Percentiles rank a stretch among this genome's conserved stretches.
Evolutionary conservation across 441 rosid species (phyloP).

Genomic region (Hypseocharis bilobata): DNA sequence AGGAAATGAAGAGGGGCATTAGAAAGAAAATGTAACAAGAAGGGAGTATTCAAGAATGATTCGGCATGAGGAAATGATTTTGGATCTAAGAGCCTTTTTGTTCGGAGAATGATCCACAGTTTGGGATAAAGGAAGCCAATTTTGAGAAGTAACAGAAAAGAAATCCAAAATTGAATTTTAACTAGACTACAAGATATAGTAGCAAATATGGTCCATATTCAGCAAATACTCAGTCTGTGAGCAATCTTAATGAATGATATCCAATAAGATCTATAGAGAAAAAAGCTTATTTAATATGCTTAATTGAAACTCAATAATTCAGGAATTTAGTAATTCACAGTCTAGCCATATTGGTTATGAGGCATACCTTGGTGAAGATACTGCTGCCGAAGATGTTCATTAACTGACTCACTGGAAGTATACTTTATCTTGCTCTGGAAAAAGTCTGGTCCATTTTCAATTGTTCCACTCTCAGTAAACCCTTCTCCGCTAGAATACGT

Average conservation of each 20-base stretch:
- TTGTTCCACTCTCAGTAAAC: slow-evolving; percentile 20
- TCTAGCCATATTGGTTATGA: not conserved
- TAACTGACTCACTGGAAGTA: slow-evolving; percentile 15
- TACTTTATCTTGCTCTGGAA: slow-evolving; percentile 9
- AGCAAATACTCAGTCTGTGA: too few species aligned
- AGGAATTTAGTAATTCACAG: not conserved
- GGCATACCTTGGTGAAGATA: slow-evolving; percentile 18
- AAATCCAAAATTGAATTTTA: too few species aligned
- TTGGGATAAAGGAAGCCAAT: too few species aligned
- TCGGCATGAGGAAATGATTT: not conserved
- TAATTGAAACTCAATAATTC: not conserved
- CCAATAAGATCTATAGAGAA: not conserved
- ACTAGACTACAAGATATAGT: too few species aligned
- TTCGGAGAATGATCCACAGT: not conserved
- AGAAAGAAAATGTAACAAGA: not conserved
- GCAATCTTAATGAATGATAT: too few species aligned
- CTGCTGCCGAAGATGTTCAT: slow-evolving; percentile 16
- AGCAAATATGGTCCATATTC: too few species aligned
- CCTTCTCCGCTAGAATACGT: slow-evolving; percentile 23
- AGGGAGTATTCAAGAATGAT: not conserved
- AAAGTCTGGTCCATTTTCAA: slow-evolving; percentile 16
- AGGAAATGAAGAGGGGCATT: not conserved
- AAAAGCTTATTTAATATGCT: not conserved
- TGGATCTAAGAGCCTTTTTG: not conserved
- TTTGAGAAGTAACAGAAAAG: too few species aligned